Evolutionary conservation across 73 alveolate genomes (phyloP), one percentile per base, ranked within the genome.

Genomic region (Paramecium sonneborni): DNA sequence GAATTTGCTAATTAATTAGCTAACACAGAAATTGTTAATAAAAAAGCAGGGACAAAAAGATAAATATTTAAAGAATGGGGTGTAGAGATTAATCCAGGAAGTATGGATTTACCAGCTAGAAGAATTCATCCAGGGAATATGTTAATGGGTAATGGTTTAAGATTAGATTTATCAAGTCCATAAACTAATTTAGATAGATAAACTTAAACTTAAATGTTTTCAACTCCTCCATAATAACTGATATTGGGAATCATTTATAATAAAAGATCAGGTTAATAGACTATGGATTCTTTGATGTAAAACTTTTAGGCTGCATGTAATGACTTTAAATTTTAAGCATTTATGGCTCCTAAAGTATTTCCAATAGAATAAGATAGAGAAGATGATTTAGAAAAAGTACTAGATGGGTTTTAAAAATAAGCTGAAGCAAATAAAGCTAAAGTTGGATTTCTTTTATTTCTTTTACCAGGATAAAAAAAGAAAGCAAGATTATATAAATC

Each of bases 61-160:
- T 85, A 95, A 58, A 89, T 93, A 9, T 93, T 97, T 70, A 93
- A 96, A 35, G 95, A 93, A 56, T 97, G 98, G 97, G 96, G 95
- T 12, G 92, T 97, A 14, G 95, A 90, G 48, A 92, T 97, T 39
- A 93, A 94, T 56, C 93, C 93, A 52, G 62, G 86, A 18, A 32
- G 48, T 20, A 79, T 79, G 90, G 72, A 44, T 23, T 11, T 79
- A 52, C 93, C 46, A 68, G 97, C 95, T 26, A 76, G 57, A 20
- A 84, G 92, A 52, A 82, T 92, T 32, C 76, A 39, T 70, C 95
- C 97, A 28, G 96, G 96, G 35, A 95, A 89, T 85, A 85, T 93
- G 93, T 91, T 72, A 46, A 96, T 96, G 96, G 95, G 96, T 37
- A 23, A 93, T 68, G 85, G 85, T 10, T 41, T 37, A 18, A 41